Conservation (phyloP, 345 rosid species). For the Bruguiera parviflora region DNA sequence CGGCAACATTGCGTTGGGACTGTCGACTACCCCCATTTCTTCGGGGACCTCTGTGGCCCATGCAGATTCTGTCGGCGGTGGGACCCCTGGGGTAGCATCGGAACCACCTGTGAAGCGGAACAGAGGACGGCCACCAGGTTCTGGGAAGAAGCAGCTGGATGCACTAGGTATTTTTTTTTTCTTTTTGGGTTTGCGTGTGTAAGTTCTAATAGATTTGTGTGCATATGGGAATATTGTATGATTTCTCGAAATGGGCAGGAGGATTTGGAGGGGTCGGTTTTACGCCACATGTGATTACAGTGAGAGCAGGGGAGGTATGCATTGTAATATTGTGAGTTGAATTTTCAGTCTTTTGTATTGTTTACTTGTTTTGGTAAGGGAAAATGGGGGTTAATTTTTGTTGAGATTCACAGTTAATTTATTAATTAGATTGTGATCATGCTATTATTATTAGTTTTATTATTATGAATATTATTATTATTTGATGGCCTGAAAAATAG, state of each 20-base stretch:
- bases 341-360: background rate
- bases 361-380: too few species aligned
- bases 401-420: too few species aligned
- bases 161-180: conserved; percentile 57
- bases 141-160: conserved; percentile 86
- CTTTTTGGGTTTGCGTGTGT: background rate
- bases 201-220: background rate
- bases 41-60: conserved; percentile 46
- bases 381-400: too few species aligned
- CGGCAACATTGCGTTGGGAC: conserved; percentile 74
- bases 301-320: conserved; percentile 83
- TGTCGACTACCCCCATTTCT: conserved; percentile 54
- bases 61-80: conserved; percentile 34
- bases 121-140: conserved; percentile 92
- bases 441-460: too few species aligned
- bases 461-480: too few species aligned
- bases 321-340: too few species aligned
- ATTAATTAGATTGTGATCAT: too few species aligned
- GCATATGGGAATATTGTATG: background rate
- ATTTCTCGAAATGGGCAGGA: conserved; percentile 35
- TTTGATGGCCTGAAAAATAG: too few species aligned
- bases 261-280: conserved; percentile 81
- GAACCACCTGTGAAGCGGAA: conserved; percentile 58
- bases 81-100: conserved; percentile 35
- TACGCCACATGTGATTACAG: conserved; percentile 91